Percentiles rank a stretch among this genome's conserved stretches.
Evolutionary conservation across 768 basidiomycete genomes (phyloP).

Genomic region (Pleurotus tuber-regium): DNA sequence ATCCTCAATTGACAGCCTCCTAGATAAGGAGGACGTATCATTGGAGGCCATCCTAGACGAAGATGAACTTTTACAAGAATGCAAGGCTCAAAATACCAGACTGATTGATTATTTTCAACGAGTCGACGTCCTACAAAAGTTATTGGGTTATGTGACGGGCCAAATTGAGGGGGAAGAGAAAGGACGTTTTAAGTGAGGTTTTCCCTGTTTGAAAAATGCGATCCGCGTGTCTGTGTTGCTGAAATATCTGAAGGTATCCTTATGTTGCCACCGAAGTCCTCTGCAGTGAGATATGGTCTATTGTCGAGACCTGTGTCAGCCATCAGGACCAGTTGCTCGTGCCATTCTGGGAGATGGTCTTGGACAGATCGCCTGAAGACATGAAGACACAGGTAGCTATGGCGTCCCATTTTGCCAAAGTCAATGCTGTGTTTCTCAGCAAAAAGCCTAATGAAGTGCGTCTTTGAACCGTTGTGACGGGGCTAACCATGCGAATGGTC

Average conservation of each 20-base stretch:
- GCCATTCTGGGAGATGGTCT: slow-evolving; percentile 90
- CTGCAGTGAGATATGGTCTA: slow-evolving; percentile 94
- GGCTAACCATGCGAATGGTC: slow-evolving; percentile 31
- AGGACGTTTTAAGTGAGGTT: slow-evolving; percentile 77
- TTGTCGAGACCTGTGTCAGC: slow-evolving; percentile 84
- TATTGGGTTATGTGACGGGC: slow-evolving; percentile 84
- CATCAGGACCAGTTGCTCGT: slow-evolving; percentile 68
- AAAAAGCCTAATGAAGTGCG: slow-evolving; percentile 87
- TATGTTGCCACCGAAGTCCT: slow-evolving; percentile 93
- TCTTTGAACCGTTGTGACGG: background rate
- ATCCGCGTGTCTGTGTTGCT: slow-evolving; percentile 10
- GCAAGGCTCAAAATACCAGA: slow-evolving; percentile 90
- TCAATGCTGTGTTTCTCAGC: slow-evolving; percentile 83
- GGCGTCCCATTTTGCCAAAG: slow-evolving; percentile 92
- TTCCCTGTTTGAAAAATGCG: slow-evolving; percentile 2
- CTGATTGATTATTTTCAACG: slow-evolving; percentile 87
- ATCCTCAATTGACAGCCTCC: slow-evolving; percentile 84
- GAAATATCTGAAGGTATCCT: slow-evolving; percentile 62
- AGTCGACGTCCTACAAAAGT: slow-evolving; percentile 73
- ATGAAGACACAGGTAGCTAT: slow-evolving; percentile 86
- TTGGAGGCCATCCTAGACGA: slow-evolving; percentile 93
- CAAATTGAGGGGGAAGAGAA: slow-evolving; percentile 80
- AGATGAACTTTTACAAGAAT: slow-evolving; percentile 91
- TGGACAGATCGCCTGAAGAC: slow-evolving; percentile 78
- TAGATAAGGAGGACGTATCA: slow-evolving; percentile 86